A percentile compares a stretch with the other conserved stretches of the same genome.
phyloP scores from a whole-genome alignment of 2,329 filamentous ascomycete genomes.

The Delphinella strobiligena region DNA sequence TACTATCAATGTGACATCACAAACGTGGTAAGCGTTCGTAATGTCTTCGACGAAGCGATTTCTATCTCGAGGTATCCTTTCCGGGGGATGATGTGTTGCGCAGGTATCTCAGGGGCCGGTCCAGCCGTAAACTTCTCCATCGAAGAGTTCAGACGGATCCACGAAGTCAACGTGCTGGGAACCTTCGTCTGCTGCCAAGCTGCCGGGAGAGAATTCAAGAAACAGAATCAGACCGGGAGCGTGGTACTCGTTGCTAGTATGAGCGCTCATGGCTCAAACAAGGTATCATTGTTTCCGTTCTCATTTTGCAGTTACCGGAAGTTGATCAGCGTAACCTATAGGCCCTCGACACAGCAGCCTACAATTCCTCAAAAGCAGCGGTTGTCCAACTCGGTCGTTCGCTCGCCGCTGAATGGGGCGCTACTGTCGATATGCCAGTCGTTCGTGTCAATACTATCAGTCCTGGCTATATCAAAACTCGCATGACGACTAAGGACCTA shows the following conservation, averaged over 20 bases:
- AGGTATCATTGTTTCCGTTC: slow-evolving; percentile 8
- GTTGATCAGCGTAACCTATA: slow-evolving; percentile 4
- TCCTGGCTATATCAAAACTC: slow-evolving; percentile 12
- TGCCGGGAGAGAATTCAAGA: slow-evolving; percentile 21
- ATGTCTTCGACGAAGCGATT: background rate
- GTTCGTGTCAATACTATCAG: slow-evolving; percentile 15
- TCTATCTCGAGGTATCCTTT: background rate
- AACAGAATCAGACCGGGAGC: slow-evolving; percentile 19
- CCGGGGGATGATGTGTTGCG: slow-evolving; percentile 16
- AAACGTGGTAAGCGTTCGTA: background rate
- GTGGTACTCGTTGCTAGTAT: slow-evolving; percentile 29
- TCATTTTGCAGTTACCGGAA: background rate
- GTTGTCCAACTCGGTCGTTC: slow-evolving; percentile 40
- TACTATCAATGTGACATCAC: slow-evolving; percentile 4
- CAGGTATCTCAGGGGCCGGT: slow-evolving; percentile 16
- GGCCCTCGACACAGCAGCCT: slow-evolving; percentile 32
- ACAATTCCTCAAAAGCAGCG: slow-evolving; percentile 44
- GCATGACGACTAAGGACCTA: slow-evolving; percentile 26
- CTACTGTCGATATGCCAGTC: slow-evolving; percentile 27
- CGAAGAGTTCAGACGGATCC: slow-evolving; percentile 21
- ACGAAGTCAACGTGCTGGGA: slow-evolving; percentile 27
- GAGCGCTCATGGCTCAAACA: slow-evolving; percentile 23
- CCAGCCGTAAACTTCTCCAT: slow-evolving; percentile 21
- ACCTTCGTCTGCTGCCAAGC: slow-evolving; percentile 24
- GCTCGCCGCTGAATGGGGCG: slow-evolving; percentile 42